Evolutionary conservation across 352 stramenopile genomes (phyloP).

Genomic region (Phytophthora pinifolia): DNA sequence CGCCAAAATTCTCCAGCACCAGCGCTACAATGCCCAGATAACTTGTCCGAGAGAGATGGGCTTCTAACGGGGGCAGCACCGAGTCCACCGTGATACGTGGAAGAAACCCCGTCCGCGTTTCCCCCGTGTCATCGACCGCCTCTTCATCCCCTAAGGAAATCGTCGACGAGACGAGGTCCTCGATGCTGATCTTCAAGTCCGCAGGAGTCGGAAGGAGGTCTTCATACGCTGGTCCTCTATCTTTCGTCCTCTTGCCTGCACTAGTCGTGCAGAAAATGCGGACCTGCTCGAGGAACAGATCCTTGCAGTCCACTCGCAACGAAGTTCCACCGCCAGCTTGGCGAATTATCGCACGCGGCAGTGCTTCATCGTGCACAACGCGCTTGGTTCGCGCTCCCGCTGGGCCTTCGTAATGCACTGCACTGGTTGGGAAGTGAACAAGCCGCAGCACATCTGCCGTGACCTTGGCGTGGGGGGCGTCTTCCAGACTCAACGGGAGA

Average conservation of each 20-base stretch:
- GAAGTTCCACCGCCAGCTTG: constrained; percentile 22
- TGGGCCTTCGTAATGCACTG: constrained; percentile 43
- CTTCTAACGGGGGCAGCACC: constrained; percentile 30
- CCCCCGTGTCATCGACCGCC: constrained; percentile 5
- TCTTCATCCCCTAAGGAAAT: constrained; percentile 38
- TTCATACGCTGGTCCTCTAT: constrained; percentile 26
- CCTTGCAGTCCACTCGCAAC: constrained; percentile 41
- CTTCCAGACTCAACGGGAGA: constrained; percentile 55
- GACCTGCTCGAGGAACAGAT: constrained; percentile 52
- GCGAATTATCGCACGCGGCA: constrained; percentile 16
- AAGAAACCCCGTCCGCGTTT: constrained; percentile 31
- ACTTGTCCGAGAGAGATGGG: constrained; percentile 36
- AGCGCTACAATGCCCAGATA: constrained; percentile 73
- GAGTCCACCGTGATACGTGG: constrained; percentile 69
- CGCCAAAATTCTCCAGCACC: constrained; percentile 73
- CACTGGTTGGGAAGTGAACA: constrained; percentile 62
- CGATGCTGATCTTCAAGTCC: constrained; percentile 61
- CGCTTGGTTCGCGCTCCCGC: constrained; percentile 35
- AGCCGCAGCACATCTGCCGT: constrained; percentile 57
- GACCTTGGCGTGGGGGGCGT: constrained; percentile 59
- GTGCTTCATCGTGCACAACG: constrained; percentile 28
- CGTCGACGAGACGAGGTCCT: constrained; percentile 61
- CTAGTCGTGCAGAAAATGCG: constrained; percentile 41
- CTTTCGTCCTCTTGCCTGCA: constrained; percentile 10
- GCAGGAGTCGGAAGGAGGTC: constrained; percentile 42